A percentile compares a stretch with the other conserved stretches of the same genome.
phyloP scores from a whole-genome alignment of 441 rosid genomes.

The Euphorbia corollata region DNA sequence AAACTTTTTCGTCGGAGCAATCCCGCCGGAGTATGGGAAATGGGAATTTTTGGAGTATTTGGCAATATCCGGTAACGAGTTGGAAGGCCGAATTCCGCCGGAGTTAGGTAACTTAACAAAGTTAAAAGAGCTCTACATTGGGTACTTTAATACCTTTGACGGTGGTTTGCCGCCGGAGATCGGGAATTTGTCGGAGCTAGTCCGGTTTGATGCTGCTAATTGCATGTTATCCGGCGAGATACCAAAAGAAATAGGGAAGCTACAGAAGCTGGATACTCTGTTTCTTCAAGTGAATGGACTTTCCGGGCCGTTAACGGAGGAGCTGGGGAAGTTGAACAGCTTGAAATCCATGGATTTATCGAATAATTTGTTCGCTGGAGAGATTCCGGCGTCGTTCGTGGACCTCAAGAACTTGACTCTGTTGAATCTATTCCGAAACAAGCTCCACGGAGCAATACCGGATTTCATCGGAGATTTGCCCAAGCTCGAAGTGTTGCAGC shows the following conservation, averaged over 20 bases:
- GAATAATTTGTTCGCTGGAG: slow-evolving; percentile 70
- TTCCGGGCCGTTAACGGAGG: slow-evolving; percentile 51
- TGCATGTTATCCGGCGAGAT: slow-evolving; percentile 72
- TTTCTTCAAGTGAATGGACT: slow-evolving; percentile 82
- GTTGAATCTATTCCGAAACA: slow-evolving; percentile 78
- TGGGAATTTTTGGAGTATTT: slow-evolving; percentile 66
- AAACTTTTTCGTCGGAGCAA: slow-evolving; percentile 63
- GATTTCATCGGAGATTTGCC: slow-evolving; percentile 75
- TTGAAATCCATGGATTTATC: slow-evolving; percentile 87
- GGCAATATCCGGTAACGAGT: slow-evolving; percentile 80
- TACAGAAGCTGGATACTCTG: slow-evolving; percentile 75
- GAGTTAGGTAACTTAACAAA: slow-evolving; percentile 69
- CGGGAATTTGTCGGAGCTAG: slow-evolving; percentile 63
- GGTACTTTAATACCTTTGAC: slow-evolving; percentile 61
- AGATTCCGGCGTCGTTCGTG: slow-evolving; percentile 57
- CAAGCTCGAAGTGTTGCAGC: slow-evolving; percentile 68
- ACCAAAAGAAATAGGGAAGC: slow-evolving; percentile 55
- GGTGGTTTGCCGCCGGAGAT: slow-evolving; percentile 71
- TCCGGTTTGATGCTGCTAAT: slow-evolving; percentile 69
- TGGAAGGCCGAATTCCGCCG: slow-evolving; percentile 59
- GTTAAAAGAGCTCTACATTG: slow-evolving; percentile 64
- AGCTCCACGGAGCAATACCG: slow-evolving; percentile 77
- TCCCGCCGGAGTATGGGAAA: slow-evolving; percentile 62
- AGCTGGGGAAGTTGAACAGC: slow-evolving; percentile 59
- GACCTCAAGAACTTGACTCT: slow-evolving; percentile 67